Evolutionary conservation across 805 yeast species (phyloP), one percentile per base, ranked within the genome.

Genomic region (Yarrowia sp.): DNA sequence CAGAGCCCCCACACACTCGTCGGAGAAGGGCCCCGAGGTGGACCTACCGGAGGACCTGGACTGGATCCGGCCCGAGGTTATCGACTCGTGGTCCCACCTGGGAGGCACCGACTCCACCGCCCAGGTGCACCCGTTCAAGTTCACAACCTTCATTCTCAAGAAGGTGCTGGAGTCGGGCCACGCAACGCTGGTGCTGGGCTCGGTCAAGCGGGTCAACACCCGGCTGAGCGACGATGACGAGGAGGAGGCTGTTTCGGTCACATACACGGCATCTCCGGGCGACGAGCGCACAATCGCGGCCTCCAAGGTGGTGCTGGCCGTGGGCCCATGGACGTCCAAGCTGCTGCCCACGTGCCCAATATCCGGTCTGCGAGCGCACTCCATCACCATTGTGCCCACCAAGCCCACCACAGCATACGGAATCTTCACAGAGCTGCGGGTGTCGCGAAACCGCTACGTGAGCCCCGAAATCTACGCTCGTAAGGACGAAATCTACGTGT

Each of bases 321-420:
- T 91, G 73, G 99, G 99, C 0, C 99, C 99, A 12, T 94, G 99
- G 99, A 92, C 98, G 2, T 89, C 97, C 1, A 89, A 88, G 74
- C 85, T 94, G 52, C 79, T 94, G 70, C 97, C 97, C 2, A 92
- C 90, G 72, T 93, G 98, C 76, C 99, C 98, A 38, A 92, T 94
- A 12, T 88, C 94, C 2, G 98, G 98, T 5, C 81, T 94, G 71
- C 84, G 98, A 73, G 98, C 98, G 1, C 98, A 95, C 79, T 91
- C 97, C 36, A 93, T 94, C 75, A 92, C 97, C 0, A 85, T 95
- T 68, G 86, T 91, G 55, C 98, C 98, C 4, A 85, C 87, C 69
- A 82, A 84, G 68, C 89, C 87, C 55, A 96, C 93, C n/a, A 85
- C 94, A 4, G 97, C 98, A 2, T 92, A 87, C 77, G 98, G 98